Evolutionary conservation across 2,329 filamentous ascomycete species (phyloP).

Genomic region (Zalaria obscura): DNA sequence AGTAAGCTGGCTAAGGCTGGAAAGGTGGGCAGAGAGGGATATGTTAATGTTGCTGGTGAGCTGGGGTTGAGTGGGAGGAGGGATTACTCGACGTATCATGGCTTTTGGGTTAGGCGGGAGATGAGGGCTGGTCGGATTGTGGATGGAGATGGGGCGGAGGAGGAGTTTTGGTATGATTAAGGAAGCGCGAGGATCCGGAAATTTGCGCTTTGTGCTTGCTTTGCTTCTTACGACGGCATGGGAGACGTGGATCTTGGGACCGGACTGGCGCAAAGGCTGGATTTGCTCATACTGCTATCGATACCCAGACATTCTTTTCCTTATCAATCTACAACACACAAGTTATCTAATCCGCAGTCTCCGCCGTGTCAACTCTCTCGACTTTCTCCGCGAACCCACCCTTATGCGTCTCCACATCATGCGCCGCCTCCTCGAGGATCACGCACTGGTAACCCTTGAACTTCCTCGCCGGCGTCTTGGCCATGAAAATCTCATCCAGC

Average conservation of each 20-base stretch:
- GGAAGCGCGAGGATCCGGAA: too few relatives aligned
- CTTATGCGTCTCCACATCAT: constrained; percentile 1
- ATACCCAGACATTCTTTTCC: too few relatives aligned
- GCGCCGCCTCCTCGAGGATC: constrained; percentile 4
- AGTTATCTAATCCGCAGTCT: too few relatives aligned
- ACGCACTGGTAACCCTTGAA: constrained; percentile 1
- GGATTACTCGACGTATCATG: constrained; percentile 17
- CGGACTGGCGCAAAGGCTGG: too few relatives aligned
- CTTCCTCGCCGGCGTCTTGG: constrained; percentile 1
- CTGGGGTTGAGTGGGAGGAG: constrained; percentile 14
- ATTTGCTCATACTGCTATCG: too few relatives aligned
- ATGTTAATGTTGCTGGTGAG: constrained; percentile 18
- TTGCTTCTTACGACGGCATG: too few relatives aligned
- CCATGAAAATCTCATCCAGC: constrained; percentile 5
- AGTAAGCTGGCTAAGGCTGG: constrained; percentile 12
- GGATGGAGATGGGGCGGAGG: too few relatives aligned
- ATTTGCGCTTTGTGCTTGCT: too few relatives aligned
- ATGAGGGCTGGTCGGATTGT: not conserved
- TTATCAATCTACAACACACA: too few relatives aligned
- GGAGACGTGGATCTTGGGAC: too few relatives aligned
- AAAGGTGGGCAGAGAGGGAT: constrained; percentile 13
- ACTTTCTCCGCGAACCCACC: constrained; percentile 1
- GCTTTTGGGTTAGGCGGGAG: constrained; percentile 9
- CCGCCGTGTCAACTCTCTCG: not conserved
- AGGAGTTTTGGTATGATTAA: too few relatives aligned